Conservation (phyloP, 2,329 filamentous ascomycete species). For the Amauroascus niger region DNA sequence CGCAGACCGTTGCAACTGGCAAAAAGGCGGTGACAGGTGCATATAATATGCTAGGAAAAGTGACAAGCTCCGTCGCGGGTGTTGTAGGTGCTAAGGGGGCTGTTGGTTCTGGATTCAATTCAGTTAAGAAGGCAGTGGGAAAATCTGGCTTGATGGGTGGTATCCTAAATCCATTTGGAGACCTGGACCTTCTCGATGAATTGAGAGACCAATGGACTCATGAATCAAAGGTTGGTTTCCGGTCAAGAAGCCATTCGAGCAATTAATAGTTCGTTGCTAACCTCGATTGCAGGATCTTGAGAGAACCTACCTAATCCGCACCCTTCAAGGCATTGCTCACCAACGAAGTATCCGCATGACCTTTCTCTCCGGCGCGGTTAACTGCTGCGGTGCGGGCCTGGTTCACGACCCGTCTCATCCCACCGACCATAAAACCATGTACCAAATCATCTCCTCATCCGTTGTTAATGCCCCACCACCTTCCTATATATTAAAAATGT, state of each 20-base stretch:
- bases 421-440: slow-evolving; percentile 97
- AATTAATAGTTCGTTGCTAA: slow-evolving; percentile 5
- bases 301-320: slow-evolving; percentile 90
- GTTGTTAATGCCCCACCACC: slow-evolving; percentile 83
- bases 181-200: slow-evolving; percentile 89
- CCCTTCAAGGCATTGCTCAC: slow-evolving; percentile 86
- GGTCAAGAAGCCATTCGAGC: background rate
- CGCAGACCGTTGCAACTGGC: slow-evolving; percentile 81
- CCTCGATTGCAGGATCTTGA: slow-evolving; percentile 63
- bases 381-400: slow-evolving; percentile 81
- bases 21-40: slow-evolving; percentile 95
- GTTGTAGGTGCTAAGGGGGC: slow-evolving; percentile 92
- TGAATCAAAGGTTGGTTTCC: slow-evolving; percentile 62
- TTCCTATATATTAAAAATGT: slow-evolving; percentile 78
- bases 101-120: slow-evolving; percentile 83
- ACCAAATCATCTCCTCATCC: slow-evolving; percentile 87
- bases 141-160: slow-evolving; percentile 94
- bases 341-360: slow-evolving; percentile 96
- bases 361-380: slow-evolving; percentile 84
- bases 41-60: slow-evolving; percentile 91
- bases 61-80: slow-evolving; percentile 87
- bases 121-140: slow-evolving; percentile 92
- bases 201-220: slow-evolving; percentile 97
- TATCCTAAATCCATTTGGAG: slow-evolving; percentile 90
- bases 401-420: slow-evolving; percentile 90